phyloP scores from a whole-genome alignment of 208 protist genomes.

The Acanthamoeba culbertsoni region DNA sequence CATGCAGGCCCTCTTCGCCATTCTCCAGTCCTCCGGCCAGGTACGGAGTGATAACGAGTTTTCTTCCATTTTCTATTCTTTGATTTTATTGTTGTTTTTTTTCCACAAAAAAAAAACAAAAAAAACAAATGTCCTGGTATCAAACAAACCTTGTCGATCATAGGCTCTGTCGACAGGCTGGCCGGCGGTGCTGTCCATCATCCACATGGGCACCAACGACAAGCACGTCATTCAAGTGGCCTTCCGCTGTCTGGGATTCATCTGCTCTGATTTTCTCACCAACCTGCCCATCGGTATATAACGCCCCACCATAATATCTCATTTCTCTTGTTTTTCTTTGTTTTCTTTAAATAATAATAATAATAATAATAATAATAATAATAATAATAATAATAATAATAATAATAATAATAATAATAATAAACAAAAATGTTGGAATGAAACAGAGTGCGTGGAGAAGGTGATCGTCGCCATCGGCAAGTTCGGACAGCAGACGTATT shows the following conservation, averaged over 20 bases:
- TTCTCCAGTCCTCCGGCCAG: conserved; percentile 54
- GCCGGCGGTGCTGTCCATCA: conserved; percentile 20
- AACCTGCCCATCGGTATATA: conserved; percentile 47
- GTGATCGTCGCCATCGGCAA: conserved; percentile 34
- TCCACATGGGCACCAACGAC: conserved; percentile 43
- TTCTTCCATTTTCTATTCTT: neutral
- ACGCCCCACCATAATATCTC: too few species aligned
- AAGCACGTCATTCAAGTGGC: conserved; percentile 44
- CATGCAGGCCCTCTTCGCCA: conserved; percentile 12
- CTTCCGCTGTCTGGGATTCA: conserved; percentile 54
- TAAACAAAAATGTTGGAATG: neutral
- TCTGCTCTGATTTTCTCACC: conserved; percentile 56
- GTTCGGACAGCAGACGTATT: conserved; percentile 21
- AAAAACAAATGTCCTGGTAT: too few species aligned
- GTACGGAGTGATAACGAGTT: neutral
- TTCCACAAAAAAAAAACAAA: too few species aligned
- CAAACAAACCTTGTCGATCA: too few species aligned
- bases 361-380: neutral
- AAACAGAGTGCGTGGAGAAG: conserved; percentile 36
- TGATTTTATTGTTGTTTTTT: neutral
- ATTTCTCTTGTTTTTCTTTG: neutral
- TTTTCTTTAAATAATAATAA: neutral
- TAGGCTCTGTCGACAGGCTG: conserved; percentile 54
- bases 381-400: neutral
- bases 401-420: neutral